A percentile compares a stretch with the other conserved stretches of the same genome.
These are phyloP conservation scores for Gnomoniopsis sp. DNA, from an alignment of 2,329 filamentous ascomycete genomes.

Conservation along the genomic window DNA sequence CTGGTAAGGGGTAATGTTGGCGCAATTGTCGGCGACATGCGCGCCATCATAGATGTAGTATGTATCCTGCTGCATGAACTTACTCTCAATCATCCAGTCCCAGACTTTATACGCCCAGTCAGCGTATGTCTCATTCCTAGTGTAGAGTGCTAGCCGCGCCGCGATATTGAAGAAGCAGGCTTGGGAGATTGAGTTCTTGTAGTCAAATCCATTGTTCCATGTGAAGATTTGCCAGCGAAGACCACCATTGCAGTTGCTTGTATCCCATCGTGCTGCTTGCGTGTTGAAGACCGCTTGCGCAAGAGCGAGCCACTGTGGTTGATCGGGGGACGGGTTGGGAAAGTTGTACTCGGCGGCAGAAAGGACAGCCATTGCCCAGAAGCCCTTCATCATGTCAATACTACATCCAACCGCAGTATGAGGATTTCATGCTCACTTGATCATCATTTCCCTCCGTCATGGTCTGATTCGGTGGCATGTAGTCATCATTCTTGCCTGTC, in stretches of 20 bases:
- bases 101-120: constrained; percentile 71
- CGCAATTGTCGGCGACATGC: constrained; percentile 55
- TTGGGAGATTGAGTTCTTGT: constrained; percentile 48
- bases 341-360: constrained; percentile 65
- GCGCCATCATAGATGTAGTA: constrained; percentile 58
- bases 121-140: constrained; percentile 68
- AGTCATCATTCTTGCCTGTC: constrained; percentile 66
- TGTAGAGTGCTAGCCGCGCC: constrained; percentile 69
- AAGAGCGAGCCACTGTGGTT: constrained; percentile 64
- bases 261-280: constrained; percentile 70
- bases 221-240: constrained; percentile 78
- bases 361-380: constrained; percentile 67
- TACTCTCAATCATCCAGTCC: constrained; percentile 56
- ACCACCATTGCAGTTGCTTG: constrained; percentile 62
- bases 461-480: constrained; percentile 70
- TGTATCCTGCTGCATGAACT: constrained; percentile 50
- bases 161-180: constrained; percentile 47
- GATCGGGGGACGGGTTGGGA: constrained; percentile 47
- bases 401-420: too few species aligned
- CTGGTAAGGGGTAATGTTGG: constrained; percentile 55
- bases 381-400: constrained; percentile 35
- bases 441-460: constrained; percentile 67
- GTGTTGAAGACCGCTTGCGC: constrained; percentile 75
- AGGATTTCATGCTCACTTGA: constrained; percentile 33
- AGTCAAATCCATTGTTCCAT: constrained; percentile 68